Evolutionary conservation across 306 rosid genomes (phyloP), one percentile per base, ranked within the genome.

Genomic region (Dalbergia cochinchinensis): DNA sequence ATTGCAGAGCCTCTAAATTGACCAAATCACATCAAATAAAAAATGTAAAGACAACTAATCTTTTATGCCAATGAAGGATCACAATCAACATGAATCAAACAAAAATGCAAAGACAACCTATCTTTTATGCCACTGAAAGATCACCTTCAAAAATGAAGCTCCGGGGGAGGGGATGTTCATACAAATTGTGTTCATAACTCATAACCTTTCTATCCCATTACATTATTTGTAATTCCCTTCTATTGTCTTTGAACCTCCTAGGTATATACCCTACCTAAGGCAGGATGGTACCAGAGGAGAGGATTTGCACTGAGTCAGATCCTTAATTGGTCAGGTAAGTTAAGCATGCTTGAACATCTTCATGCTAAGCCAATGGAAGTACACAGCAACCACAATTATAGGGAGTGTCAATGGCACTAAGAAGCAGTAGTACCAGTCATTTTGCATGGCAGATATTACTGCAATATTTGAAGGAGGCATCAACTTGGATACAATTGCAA

Each of bases 331-430:
- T 26, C 31, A 26, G 31, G 31, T 26, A 35, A 61, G 66, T 87
- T 83, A 94, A 22, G 98, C 97, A 67, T 94, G 94, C 75, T 94
- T 92, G 88, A 94, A 94, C 85, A 94, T 45, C 80, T 94, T 94
- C 97, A 94, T 91, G 88, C 90, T 83, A 68, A 94, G 97, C 98
- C 98, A 91, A 78, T 89, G 97, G 64, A 89, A 91, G 81, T 92
- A 94, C 18, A 89, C 92, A 69, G 94, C 86, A 53, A 91, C 92
- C 73, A 92, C 67, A 33, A 92, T 87, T 34, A 91, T 89, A 37
- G 97, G 97, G 9, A 92, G 86, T 51, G 91, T 94, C 91, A 92
- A 82, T 15, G 98, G 98, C 89, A 91, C 89, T 68, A 94, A 83
- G 87, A 94, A 88, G 92, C 95, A 92, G 66, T 92, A 88, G 69